These are phyloP conservation scores for Penicillium sp. DNA, from an alignment of 2,329 filamentous ascomycete species.

Conservation along the genomic window DNA sequence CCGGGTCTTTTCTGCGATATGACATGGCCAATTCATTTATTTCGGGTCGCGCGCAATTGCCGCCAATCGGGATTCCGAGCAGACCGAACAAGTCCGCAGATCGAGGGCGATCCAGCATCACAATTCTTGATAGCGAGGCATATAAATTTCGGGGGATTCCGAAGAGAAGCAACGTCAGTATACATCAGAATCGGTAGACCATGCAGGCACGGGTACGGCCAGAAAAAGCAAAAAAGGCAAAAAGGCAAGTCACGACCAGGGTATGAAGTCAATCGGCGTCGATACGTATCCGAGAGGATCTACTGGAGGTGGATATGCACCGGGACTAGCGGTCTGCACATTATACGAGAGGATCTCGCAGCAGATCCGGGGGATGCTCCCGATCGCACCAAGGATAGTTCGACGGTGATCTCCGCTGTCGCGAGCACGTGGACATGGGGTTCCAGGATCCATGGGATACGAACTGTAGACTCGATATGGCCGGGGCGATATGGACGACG, in stretches of 20 bases:
- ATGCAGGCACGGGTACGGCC: not conserved
- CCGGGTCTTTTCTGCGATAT: not conserved
- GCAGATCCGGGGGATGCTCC: conserved; percentile 12
- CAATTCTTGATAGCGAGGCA: not conserved
- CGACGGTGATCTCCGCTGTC: conserved; percentile 17
- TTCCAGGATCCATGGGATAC: not conserved
- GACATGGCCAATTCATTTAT: not conserved
- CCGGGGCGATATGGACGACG: not conserved
- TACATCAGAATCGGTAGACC: not conserved
- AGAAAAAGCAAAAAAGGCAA: not conserved
- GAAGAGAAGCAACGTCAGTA: not conserved
- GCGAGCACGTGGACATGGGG: not conserved
- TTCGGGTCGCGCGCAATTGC: not conserved
- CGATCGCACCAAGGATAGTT: conserved; percentile 10
- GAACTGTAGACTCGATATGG: not conserved
- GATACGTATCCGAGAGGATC: not conserved
- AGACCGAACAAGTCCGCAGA: not conserved
- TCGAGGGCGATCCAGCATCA: not conserved
- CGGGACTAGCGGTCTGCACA: not conserved
- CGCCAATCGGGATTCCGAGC: not conserved
- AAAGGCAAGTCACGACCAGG: not conserved
- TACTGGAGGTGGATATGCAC: not conserved
- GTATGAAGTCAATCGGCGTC: not conserved
- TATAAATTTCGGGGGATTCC: not conserved
- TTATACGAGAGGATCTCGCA: not conserved